phyloP scores from a whole-genome alignment of 2,329 filamentous ascomycete genomes.

The Trichoderma asperellum region DNA sequence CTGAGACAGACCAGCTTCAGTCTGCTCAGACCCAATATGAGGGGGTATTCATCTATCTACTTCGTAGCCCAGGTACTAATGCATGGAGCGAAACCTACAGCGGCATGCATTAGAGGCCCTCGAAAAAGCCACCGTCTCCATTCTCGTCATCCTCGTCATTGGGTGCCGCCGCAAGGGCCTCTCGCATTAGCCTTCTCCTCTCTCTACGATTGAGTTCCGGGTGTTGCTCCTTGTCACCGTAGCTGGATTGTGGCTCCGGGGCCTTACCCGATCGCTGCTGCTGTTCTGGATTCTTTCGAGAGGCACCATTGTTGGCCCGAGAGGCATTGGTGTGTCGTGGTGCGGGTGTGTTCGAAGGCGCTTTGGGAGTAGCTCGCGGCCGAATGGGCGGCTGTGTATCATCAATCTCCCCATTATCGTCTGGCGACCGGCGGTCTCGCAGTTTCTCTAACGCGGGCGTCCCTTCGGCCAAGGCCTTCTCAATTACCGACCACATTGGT shows the following conservation, averaged over 20 bases:
- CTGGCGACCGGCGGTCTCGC: slow-evolving; percentile 53
- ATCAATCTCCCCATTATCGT: slow-evolving; percentile 24
- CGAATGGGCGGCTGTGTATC: slow-evolving; percentile 26
- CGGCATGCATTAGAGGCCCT: slow-evolving; percentile 38
- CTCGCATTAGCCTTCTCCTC: slow-evolving; percentile 42
- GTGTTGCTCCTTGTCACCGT: slow-evolving; percentile 35
- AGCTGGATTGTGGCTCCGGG: slow-evolving; percentile 7
- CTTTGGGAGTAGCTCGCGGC: background rate
- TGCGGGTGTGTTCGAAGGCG: background rate
- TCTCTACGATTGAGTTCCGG: slow-evolving; percentile 44
- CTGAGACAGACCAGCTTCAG: background rate
- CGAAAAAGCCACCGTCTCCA: slow-evolving; percentile 63
- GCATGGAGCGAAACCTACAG: slow-evolving; percentile 1
- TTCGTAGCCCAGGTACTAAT: background rate
- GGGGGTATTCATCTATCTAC: background rate
- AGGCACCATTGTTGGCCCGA: background rate
- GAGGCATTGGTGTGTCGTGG: background rate
- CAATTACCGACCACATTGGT: slow-evolving; percentile 70
- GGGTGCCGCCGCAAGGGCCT: slow-evolving; percentile 39
- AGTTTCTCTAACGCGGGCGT: slow-evolving; percentile 55
- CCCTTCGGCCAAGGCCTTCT: slow-evolving; percentile 65
- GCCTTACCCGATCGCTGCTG: slow-evolving; percentile 33
- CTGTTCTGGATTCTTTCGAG: slow-evolving; percentile 31
- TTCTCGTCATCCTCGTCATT: slow-evolving; percentile 51
- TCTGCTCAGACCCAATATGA: background rate